Base-by-base conservation (phyloP, 768 basidiomycete species). In the Hirschioporus abietinus region DNA sequence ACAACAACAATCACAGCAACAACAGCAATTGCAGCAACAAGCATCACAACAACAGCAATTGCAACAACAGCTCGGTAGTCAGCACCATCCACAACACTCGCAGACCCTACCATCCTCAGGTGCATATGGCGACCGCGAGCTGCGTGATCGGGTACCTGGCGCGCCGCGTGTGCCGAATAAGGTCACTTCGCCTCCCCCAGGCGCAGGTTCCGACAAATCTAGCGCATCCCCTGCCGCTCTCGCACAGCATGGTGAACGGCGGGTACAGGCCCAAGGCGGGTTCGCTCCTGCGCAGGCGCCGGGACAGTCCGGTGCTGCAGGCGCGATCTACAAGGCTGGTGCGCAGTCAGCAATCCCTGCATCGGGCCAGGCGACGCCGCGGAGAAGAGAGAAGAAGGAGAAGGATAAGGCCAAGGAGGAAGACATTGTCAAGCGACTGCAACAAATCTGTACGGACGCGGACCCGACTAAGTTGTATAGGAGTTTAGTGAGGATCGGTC, bases 381-480 rank as follows among this genome's bases (percentile, higher is more conserved):
- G 96, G 68, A 78, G 95, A 71, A 79, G 95, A 68, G 92, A 96
- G 78, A 95, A 95, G 82, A 90, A 93, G 81, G 86, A 88, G 64
- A 83, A 82, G 66, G 91, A 92, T 74, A 88, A 89, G 77, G 85
- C 83, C 34, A 89, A 88, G 71, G 89, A 93, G 61, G 90, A 91
- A 70, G 96, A 98, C 72, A 95, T 98, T 68, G 90, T 99, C 68
- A 90, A 88, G 71, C 88, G 95, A 20, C 77, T 99, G 71, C 90
- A 93, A 74, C 89, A 90, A 72, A 99, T 99, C 73, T 99, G 97
- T 74, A 96, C 96, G 1, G 95, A 97, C 74, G 96, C 95, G 5
- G 97, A 99, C 77, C 97, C 97, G 30, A 99, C 96, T 36, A 87
- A 88, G 76, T 79, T 98, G 36, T 99, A 99, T 74, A 84, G 96